Evolutionary conservation across 2,329 filamentous ascomycete species (phyloP).

Genomic region (Calycina herbarum): DNA sequence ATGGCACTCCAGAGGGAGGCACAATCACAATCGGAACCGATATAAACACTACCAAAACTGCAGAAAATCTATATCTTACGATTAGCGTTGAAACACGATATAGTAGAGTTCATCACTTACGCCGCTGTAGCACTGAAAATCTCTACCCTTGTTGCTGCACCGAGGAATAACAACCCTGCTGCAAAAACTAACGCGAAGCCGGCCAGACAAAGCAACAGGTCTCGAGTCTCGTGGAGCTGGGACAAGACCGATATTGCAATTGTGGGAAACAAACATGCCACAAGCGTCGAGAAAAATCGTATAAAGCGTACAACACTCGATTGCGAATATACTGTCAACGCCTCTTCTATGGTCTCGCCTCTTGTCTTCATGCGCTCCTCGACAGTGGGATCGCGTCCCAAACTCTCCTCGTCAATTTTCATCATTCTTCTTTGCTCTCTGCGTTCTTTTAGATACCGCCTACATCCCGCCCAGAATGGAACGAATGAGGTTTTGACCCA

Average conservation of each 20-base stretch:
- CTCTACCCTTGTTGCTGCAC: constrained; percentile 9
- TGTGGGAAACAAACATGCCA: constrained; percentile 17
- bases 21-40: constrained; percentile 7
- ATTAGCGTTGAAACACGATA: background rate
- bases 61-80: constrained; percentile 1
- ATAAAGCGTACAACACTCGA: constrained; percentile 8
- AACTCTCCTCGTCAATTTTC: too few relatives aligned
- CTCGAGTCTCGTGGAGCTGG: background rate
- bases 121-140: constrained; percentile 21
- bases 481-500: constrained; percentile 9
- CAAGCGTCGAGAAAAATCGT: constrained; percentile 8
- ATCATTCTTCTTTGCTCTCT: background rate
- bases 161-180: constrained; percentile 14
- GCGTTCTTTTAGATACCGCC: too few relatives aligned
- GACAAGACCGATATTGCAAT: constrained; percentile 15
- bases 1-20: background rate
- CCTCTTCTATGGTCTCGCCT: background rate
- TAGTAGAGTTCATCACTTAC: background rate
- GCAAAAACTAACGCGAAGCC: constrained; percentile 17
- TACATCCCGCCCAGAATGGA: background rate
- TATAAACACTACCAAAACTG: constrained; percentile 12
- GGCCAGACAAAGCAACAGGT: constrained; percentile 11
- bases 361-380: background rate
- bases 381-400: too few relatives aligned
- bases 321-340: constrained; percentile 8